Percentiles rank a stretch among this genome's conserved stretches.
Evolutionary conservation across 2,329 filamentous ascomycete genomes (phyloP).

Genomic region (Plenodomus lindquistii): DNA sequence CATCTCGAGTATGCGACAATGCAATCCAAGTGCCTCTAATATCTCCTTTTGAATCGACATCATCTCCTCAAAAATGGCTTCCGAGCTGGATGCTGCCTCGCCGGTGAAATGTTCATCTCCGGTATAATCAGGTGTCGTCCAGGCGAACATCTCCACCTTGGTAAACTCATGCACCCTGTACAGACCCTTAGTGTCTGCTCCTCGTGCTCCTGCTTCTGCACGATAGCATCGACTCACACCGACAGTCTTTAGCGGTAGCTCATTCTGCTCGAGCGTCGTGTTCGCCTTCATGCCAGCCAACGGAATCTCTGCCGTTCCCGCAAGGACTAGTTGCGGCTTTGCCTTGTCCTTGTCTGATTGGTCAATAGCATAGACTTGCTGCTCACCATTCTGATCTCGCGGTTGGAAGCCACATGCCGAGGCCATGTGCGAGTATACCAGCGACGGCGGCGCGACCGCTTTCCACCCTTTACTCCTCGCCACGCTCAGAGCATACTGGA

Average conservation of each 20-base stretch:
- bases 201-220: slow-evolving; percentile 88
- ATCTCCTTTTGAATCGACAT: slow-evolving; percentile 85
- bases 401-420: slow-evolving; percentile 93
- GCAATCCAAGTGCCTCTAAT: slow-evolving; percentile 72
- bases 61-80: slow-evolving; percentile 79
- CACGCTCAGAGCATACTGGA: slow-evolving; percentile 80
- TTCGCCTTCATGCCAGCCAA: slow-evolving; percentile 88
- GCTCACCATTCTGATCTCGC: slow-evolving; percentile 85
- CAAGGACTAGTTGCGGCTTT: slow-evolving; percentile 72
- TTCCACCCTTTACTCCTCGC: slow-evolving; percentile 77
- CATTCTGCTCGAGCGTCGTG: slow-evolving; percentile 63
- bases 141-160: slow-evolving; percentile 97
- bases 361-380: slow-evolving; percentile 83
- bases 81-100: slow-evolving; percentile 47
- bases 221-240: slow-evolving; percentile 92
- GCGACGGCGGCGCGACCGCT: slow-evolving; percentile 79
- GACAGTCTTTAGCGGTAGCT: slow-evolving; percentile 77
- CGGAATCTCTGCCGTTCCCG: slow-evolving; percentile 92
- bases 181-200: slow-evolving; percentile 87
- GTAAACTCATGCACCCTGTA: slow-evolving; percentile 99
- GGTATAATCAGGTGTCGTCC: slow-evolving; percentile 66
- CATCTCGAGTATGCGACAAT: slow-evolving; percentile 92
- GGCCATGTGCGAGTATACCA: slow-evolving; percentile 91
- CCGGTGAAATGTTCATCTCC: slow-evolving; percentile 39
- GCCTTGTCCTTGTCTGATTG: slow-evolving; percentile 65